Base-by-base conservation (phyloP, 1,284 basidiomycete species). In the Xanthoconium separans region DNA sequence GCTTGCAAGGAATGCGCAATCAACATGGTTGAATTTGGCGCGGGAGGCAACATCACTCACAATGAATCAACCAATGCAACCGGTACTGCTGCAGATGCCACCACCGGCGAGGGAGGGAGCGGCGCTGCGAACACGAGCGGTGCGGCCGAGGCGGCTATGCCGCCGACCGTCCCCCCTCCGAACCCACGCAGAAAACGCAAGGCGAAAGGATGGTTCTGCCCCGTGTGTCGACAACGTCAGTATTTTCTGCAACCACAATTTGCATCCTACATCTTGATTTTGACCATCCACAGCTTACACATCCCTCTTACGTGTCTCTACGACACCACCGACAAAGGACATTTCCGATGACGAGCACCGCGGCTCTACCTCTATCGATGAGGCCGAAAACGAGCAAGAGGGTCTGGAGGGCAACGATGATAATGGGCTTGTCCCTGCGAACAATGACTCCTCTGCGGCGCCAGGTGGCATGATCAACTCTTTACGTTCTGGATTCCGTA, bases 11-110 rank as follows among this genome's bases (percentile, higher is more conserved):
- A 95, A 44, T 95, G 93, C 62, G 93, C 93, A 0, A 73, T 95
- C 43, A 95, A 95, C 66, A 95, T 95, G 93, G 87, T 95, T 39
- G 93, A 95, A 69, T 95, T 93, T 68, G 93, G 93, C 36, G 93
- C 93, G 0, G 93, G 93, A 3, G 93, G 93, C 5, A 85, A 79
- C 40, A 89, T 95, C 42, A 81, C 78, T 22, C 82, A 92, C 53
- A 68, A 77, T 11, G 79, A 82, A 41, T 83, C 82, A 27, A 69
- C 63, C 41, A 73, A 62, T 50, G 13, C 58, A 47, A 13, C 50
- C 15, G 12, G 48, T 27, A 44, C 43, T 45, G 27, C 46, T 18
- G 31, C 45, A 11, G 60, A 62, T 22, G 43, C 47, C 18, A 16
- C 51, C 12, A 31, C 41, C 2, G 58, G 58, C 34, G 65, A 63